Evolutionary conservation across 2,329 filamentous ascomycete genomes (phyloP), one percentile per base, ranked within the genome.

Genomic region (Huntiella moniliformis): DNA sequence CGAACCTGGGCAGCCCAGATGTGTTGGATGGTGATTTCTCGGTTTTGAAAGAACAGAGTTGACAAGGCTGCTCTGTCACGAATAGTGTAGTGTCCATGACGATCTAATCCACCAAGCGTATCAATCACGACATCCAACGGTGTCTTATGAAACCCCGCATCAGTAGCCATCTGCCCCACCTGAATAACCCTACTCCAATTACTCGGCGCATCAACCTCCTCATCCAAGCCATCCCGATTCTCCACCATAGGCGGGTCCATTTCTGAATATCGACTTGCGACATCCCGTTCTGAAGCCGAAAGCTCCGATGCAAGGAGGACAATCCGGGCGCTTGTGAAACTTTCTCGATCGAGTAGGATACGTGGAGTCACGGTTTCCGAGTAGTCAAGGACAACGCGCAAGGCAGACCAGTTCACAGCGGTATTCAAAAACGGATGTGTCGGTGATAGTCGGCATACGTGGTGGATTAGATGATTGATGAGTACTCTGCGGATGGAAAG

Each of bases 161-260:
- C 70, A 51, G 65, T 66, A 61, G 71, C 70, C 49, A 73, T 63
- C 35, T 66, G 58, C 4, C 73, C 67, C 1, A 71, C 72, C 49
- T 62, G 64, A 6, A 71, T 63, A 36, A 67, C 66, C 45, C 73
- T 63, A 47, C 71, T 74, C 51, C 67, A 61, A 49, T 70, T 69
- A 18, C 74, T 70, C 38, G 71, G 64, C 1, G 60, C 61, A 4
- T 64, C 62, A 43, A 65, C 63, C 43, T 60, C 63, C 51, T 74
- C 74, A 54, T 79, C 75, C 50, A 73, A 68, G 1, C 74, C 74
- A 53, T 79, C 70, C 48, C 69, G 66, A 8, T 68, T 63, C 34
- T 65, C 61, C 46, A 72, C 60, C 57, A 75, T 78, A 0, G 75
- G 75, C 7, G 75, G 75, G 75, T 74, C 79, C 2, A 64, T 65